phyloP scores from a whole-genome alignment of 768 basidiomycete species.

The Hypsizygus marmoreus region DNA sequence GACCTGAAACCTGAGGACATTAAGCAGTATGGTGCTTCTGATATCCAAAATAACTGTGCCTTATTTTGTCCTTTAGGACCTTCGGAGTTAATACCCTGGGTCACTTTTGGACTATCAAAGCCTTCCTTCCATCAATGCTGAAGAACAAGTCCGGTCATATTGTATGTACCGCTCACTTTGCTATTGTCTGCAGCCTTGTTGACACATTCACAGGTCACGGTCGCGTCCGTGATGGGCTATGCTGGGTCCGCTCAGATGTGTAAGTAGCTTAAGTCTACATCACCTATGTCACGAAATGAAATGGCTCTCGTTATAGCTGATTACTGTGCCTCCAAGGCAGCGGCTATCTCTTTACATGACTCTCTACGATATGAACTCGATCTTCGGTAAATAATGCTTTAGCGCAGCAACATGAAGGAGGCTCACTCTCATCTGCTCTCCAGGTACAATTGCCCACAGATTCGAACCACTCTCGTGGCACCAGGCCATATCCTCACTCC shows the following conservation, averaged over 20 bases:
- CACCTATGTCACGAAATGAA: not conserved
- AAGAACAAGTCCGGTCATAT: slow-evolving; percentile 81
- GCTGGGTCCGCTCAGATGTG: slow-evolving; percentile 76
- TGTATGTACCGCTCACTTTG: slow-evolving; percentile 39
- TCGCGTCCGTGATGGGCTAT: slow-evolving; percentile 76
- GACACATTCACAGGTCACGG: slow-evolving; percentile 56
- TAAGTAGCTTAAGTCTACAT: slow-evolving; percentile 37
- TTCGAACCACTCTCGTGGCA: slow-evolving; percentile 87
- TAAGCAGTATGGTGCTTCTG: slow-evolving; percentile 54
- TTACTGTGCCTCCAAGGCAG: slow-evolving; percentile 92
- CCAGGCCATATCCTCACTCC: slow-evolving; percentile 80
- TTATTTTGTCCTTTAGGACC: slow-evolving; percentile 53
- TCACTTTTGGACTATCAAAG: slow-evolving; percentile 91
- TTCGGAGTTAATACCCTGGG: slow-evolving; percentile 86
- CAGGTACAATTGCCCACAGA: slow-evolving; percentile 70
- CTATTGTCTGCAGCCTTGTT: slow-evolving; percentile 11
- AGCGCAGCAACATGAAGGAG: not conserved
- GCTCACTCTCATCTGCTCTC: not conserved
- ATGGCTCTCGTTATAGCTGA: slow-evolving; percentile 54
- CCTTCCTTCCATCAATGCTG: slow-evolving; percentile 90
- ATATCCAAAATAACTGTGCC: not conserved
- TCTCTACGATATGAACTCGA: slow-evolving; percentile 89
- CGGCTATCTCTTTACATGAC: slow-evolving; percentile 78
- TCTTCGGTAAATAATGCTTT: slow-evolving; percentile 48
- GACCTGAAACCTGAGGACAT: slow-evolving; percentile 81